Percentiles rank a stretch among this genome's conserved stretches.
These are phyloP conservation scores for Clarkia xantiana DNA, from an alignment of 345 rosid species.

Conservation along the genomic window DNA sequence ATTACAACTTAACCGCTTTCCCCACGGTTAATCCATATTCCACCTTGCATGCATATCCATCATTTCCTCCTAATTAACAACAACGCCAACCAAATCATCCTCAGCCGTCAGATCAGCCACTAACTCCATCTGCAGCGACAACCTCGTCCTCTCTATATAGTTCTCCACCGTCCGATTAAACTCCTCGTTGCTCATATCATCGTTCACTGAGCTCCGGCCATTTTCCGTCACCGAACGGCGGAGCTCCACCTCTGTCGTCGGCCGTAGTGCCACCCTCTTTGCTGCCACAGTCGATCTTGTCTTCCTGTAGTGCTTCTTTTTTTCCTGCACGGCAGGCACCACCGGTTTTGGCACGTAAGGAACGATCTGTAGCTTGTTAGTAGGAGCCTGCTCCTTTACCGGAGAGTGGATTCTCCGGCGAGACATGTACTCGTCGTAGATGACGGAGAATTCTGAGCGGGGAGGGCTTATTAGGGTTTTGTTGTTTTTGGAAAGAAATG, in stretches of 20 bases:
- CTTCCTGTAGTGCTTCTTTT: not conserved
- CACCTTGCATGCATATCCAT: too few species aligned
- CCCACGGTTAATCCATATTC: too few species aligned
- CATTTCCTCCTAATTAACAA: too few species aligned
- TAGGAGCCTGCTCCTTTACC: not conserved
- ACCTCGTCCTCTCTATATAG: conserved; percentile 6
- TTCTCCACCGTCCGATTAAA: conserved; percentile 10
- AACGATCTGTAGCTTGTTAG: conserved; percentile 2
- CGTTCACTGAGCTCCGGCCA: conserved; percentile 2
- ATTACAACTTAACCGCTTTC: too few species aligned
- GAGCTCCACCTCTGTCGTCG: conserved; percentile 1
- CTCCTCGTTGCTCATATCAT: conserved; percentile 10
- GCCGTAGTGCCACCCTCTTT: not conserved
- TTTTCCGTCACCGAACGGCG: conserved; percentile 5
- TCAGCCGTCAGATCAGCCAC: conserved; percentile 5
- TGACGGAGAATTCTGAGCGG: not conserved
- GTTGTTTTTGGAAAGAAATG: not conserved
- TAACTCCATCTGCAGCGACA: conserved; percentile 5
- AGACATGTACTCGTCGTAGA: conserved; percentile 6
- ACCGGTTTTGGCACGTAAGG: not conserved
- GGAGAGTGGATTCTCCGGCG: not conserved
- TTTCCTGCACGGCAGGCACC: not conserved
- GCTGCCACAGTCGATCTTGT: not conserved
- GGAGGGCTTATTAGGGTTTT: not conserved
- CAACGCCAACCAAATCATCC: too few species aligned